Percentiles rank a stretch among this genome's conserved stretches.
These are phyloP conservation scores for Adansonia madagascariensis DNA, from an alignment of 441 rosid genomes.

Conservation along the genomic window DNA sequence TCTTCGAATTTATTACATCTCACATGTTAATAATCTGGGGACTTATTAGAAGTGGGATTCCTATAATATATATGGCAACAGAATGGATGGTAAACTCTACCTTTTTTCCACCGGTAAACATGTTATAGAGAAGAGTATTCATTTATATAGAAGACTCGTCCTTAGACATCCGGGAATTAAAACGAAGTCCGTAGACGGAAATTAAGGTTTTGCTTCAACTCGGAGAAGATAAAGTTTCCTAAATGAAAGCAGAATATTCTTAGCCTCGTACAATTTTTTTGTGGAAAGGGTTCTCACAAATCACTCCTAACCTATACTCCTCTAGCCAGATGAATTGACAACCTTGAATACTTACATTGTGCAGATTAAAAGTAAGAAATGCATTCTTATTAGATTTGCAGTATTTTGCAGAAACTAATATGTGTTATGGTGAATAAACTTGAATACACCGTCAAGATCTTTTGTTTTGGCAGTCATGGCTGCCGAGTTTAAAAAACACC, in stretches of 20 bases:
- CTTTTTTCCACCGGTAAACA: not conserved
- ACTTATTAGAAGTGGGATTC: not conserved
- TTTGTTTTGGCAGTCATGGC: not conserved
- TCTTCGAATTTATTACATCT: not conserved
- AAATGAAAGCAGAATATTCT: slow-evolving; percentile 4
- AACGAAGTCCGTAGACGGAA: not conserved
- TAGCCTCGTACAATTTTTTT: not conserved
- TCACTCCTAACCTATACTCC: not conserved
- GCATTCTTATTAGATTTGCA: not conserved
- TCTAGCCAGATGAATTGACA: slow-evolving; percentile 6
- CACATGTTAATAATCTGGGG: not conserved
- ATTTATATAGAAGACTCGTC: slow-evolving; percentile 5
- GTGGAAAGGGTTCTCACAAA: not conserved
- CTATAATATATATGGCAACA: not conserved
- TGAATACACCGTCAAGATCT: not conserved
- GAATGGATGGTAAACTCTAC: not conserved
- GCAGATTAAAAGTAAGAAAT: not conserved
- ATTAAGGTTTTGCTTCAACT: not conserved
- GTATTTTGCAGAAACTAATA: not conserved
- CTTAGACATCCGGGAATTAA: not conserved
- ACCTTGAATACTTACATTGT: not conserved
- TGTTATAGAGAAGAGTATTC: not conserved
- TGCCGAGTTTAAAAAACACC: slow-evolving; percentile 12
- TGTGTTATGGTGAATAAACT: not conserved
- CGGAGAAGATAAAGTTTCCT: not conserved